A percentile compares a stretch with the other conserved stretches of the same genome.
Conservation (phyloP, 805 yeast species). For the Saccharomycopsis sp. region DNA sequence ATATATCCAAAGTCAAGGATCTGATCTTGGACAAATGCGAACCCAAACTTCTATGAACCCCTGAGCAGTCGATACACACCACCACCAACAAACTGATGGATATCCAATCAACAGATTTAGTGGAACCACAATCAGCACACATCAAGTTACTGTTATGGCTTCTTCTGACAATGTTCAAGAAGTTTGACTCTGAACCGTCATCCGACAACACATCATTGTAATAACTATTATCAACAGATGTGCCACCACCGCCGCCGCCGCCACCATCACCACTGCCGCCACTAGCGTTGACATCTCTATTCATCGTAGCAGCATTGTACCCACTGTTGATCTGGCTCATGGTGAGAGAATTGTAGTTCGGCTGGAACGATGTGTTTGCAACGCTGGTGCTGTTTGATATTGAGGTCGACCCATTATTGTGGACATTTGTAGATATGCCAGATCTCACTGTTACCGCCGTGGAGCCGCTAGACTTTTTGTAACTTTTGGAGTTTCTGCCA, state of each 20-base stretch:
- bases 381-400: too few species aligned
- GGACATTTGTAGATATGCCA: too few species aligned
- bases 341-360: constrained; percentile 1
- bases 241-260: too few species aligned
- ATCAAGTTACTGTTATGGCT: constrained; percentile 44
- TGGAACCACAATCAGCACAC: constrained; percentile 76
- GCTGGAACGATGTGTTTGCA: too few species aligned
- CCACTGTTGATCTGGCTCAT: constrained; percentile 6
- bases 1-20: constrained; percentile 63
- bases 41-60: constrained; percentile 82
- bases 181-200: constrained; percentile 11
- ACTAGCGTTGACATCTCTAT: not conserved
- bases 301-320: constrained; percentile 5
- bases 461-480: constrained; percentile 6
- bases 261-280: not conserved
- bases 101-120: constrained; percentile 73
- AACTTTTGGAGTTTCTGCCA: constrained; percentile 8
- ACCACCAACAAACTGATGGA: constrained; percentile 65
- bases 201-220: constrained; percentile 2
- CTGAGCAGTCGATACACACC: constrained; percentile 78
- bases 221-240: not conserved
- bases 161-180: constrained; percentile 23
- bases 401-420: too few species aligned
- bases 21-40: constrained; percentile 71
- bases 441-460: too few species aligned